Base-by-base conservation (phyloP, 108 stramenopile genomes). In the Cyclotella atomus region DNA sequence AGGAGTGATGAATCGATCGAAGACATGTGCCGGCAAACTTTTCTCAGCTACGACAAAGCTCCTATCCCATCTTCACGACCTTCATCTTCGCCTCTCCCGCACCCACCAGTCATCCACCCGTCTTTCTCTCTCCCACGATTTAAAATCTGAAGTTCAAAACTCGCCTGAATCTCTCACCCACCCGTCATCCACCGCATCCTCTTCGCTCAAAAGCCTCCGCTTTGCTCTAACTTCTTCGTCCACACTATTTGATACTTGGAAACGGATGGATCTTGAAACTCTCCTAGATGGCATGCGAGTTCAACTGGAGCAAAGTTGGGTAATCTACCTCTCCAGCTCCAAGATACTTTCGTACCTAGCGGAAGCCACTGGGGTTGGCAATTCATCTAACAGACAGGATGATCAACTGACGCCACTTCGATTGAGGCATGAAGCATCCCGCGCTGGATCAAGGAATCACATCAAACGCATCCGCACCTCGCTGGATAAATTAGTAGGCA, bases 281-380 rank as follows among this genome's bases (percentile, higher is more conserved):
- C 68, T 80, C 1, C 15, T 75, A 0, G 69, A 36, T 2, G 62
- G 54, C 25, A 65, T 80, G 2, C 38, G 57, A 43, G 62, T 20
- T 19, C 68, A 70, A 56, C 53, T 75, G 28, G 73, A 80, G n/a
- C 79, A 80, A 63, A 75, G 79, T 47, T 80, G 79, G 79, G 60
- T 62, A 0, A 59, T 75, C 16, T 80, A 75, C 52, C 44, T 80
- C 24, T 73, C 74, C 2, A 75, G 74, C 46, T 62, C 60, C 33
- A 68, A 80, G 23, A 46, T 71, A 14, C 24, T 80, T 15, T 32
- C 41, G 17, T 70, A 80, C 25, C 35, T 80, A 10, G 59, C 35
- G 0, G 59, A 75, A 16, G 60, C 75, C 14, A 61, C 68, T n/a
- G 73, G 76, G 0, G 32, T 71, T 10, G 61, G 52, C 20, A 7